These are phyloP conservation scores for Pezicula rhizophila DNA, from an alignment of 2,329 filamentous ascomycete species.

Conservation along the genomic window DNA sequence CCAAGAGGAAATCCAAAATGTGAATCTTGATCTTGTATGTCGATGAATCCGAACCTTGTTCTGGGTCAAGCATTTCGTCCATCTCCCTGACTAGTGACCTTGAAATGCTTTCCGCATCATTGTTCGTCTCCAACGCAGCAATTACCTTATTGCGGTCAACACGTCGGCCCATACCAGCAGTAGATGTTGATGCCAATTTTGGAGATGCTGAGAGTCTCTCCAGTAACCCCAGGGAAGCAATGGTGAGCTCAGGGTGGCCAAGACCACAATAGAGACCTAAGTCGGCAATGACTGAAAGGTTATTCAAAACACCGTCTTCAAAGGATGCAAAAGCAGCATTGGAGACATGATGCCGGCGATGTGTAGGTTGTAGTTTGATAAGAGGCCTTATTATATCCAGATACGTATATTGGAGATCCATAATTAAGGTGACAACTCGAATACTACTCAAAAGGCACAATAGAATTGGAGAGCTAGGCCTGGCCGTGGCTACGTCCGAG, in stretches of 20 bases:
- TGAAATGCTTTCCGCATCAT: slow-evolving; percentile 74
- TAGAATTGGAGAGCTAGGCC: slow-evolving; percentile 75
- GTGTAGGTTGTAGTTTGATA: slow-evolving; percentile 59
- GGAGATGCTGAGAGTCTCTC: slow-evolving; percentile 81
- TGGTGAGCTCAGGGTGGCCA: slow-evolving; percentile 71
- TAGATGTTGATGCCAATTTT: slow-evolving; percentile 36
- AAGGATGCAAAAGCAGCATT: slow-evolving; percentile 80
- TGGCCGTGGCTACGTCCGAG: slow-evolving; percentile 63
- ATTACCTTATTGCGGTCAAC: slow-evolving; percentile 73
- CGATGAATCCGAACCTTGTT: slow-evolving; percentile 60
- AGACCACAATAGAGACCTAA: slow-evolving; percentile 83
- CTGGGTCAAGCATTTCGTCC: slow-evolving; percentile 63
- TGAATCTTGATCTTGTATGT: slow-evolving; percentile 78
- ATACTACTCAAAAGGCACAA: slow-evolving; percentile 74
- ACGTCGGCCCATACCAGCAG: slow-evolving; percentile 15
- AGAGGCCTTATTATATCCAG: slow-evolving; percentile 79
- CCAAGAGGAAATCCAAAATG: slow-evolving; percentile 79
- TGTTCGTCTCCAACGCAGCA: slow-evolving; percentile 77
- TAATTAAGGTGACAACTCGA: slow-evolving; percentile 73
- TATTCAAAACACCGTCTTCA: slow-evolving; percentile 82
- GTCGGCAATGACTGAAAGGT: slow-evolving; percentile 72
- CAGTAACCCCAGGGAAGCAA: slow-evolving; percentile 74
- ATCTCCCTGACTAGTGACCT: slow-evolving; percentile 66
- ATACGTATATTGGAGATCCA: slow-evolving; percentile 88
- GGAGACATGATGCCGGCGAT: slow-evolving; percentile 56